These are phyloP conservation scores for Apophysomyces sp. DNA, from an alignment of 371 early-diverging fungal species.

Conservation along the genomic window DNA sequence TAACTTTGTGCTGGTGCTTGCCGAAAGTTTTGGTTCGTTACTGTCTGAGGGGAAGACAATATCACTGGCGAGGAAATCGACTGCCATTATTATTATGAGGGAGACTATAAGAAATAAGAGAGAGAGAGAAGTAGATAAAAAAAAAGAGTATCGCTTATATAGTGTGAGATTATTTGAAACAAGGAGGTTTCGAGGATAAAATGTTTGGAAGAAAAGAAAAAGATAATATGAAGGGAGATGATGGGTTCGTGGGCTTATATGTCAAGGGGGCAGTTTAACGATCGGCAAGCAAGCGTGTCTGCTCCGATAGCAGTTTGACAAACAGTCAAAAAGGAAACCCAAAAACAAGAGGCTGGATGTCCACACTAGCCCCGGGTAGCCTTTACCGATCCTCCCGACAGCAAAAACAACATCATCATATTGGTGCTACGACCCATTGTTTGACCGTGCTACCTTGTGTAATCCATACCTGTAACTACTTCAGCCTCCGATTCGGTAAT, in stretches of 20 bases:
- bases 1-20: constrained; percentile 27
- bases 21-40: constrained; percentile 36
- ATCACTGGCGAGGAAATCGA: constrained; percentile 31
- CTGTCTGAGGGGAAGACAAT: constrained; percentile 43
- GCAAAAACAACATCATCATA: background rate
- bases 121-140: background rate
- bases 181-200: background rate
- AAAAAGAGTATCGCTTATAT: background rate
- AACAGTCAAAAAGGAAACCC: background rate
- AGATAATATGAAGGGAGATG: background rate
- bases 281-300: background rate
- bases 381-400: background rate
- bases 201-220: background rate
- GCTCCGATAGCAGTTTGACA: background rate
- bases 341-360: background rate
- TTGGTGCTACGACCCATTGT: background rate
- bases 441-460: constrained; percentile 1
- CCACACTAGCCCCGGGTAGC: background rate
- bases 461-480: background rate
- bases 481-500: background rate
- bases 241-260: background rate
- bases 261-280: background rate
- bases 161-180: background rate
- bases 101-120: constrained; percentile 5
- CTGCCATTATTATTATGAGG: too few species aligned